Evolutionary conservation across 495 filamentous ascomycete genomes (phyloP).

Genomic region (Rusavskia elegans): DNA sequence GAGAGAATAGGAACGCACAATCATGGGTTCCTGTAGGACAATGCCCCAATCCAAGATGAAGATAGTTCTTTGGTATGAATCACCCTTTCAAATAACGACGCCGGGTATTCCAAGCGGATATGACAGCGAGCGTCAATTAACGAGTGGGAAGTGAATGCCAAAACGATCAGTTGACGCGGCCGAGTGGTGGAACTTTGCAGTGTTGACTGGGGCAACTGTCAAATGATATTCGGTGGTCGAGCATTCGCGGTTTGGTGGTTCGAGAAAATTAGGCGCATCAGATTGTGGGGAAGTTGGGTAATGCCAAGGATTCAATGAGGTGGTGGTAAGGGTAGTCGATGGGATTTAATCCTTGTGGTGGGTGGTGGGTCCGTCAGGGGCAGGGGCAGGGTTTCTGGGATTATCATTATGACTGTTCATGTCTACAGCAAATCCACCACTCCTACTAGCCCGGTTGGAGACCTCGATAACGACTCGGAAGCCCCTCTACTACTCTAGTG

Average conservation of each 20-base stretch:
- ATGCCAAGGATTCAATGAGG: conserved; percentile 1
- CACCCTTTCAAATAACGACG: background rate
- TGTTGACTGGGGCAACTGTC: background rate
- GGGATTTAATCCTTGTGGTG: background rate
- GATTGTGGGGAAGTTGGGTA: background rate
- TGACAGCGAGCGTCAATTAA: background rate
- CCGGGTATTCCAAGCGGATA: background rate
- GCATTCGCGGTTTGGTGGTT: background rate
- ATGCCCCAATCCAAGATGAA: background rate
- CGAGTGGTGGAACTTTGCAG: background rate
- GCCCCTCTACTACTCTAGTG: background rate
- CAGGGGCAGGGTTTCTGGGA: background rate
- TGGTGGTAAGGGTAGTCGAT: too few relatives aligned
- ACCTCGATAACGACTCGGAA: too few relatives aligned
- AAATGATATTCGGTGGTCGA: background rate
- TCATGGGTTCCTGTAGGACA: conserved; percentile 6
- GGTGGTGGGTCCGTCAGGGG: background rate
- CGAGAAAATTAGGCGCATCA: background rate
- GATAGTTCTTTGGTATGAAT: background rate
- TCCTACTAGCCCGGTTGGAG: too few relatives aligned
- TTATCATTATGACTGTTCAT: too few relatives aligned
- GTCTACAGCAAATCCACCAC: too few relatives aligned
- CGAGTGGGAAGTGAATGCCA: background rate
- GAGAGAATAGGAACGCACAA: background rate
- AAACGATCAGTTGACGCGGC: background rate